Evolutionary conservation across 352 stramenopile species (phyloP), one percentile per base, ranked within the genome.

Genomic region (Phytophthora palmivora): DNA sequence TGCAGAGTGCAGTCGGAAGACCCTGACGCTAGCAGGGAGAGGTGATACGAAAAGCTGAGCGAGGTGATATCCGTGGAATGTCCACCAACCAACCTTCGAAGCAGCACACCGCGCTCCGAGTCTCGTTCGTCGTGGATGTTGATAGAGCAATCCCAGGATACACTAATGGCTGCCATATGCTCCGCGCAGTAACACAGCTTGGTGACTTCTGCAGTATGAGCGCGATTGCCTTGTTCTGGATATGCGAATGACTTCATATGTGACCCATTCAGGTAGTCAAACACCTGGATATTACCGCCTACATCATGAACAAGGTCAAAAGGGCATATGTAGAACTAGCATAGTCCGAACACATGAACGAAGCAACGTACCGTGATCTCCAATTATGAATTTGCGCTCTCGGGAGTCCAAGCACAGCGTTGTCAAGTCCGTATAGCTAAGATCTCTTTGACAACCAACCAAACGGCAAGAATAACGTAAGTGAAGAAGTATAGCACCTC

Each of bases 211-310:
- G 72, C 74, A n/a, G 39, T 33, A 48, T 96, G 88, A 5, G 88
- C 84, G 22, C 79, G 72, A 49, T 89, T 84, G 38, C 82, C 74
- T 4, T 78, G 52, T 24, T 92, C 80, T 12, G 77, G 66, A 45
- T 94, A 93, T 38, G 76, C 79, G 46, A 91, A 96, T 8, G 79
- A 87, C 69, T 96, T 96, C 88, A 96, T 96, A 22, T 89, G 76
- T 16, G 78, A 80, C 15, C 88, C 89, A 44, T 95, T 97, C 36
- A 96, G 67, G 67, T 96, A 97, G 67, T 96, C 84, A 44, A 89
- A 94, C n/a, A 92, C 81, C 15, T 90, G 71, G 30, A 95, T 82
- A 37, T 83, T 79, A 19, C 89, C 89, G 7, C 63, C 71, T 87
- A 47, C n/a, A 28, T 43, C 19, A 38, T n/a, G n/a, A n/a, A n/a